Evolutionary conservation across 768 basidiomycete species (phyloP).

Genomic region (Lactarius quietus): DNA sequence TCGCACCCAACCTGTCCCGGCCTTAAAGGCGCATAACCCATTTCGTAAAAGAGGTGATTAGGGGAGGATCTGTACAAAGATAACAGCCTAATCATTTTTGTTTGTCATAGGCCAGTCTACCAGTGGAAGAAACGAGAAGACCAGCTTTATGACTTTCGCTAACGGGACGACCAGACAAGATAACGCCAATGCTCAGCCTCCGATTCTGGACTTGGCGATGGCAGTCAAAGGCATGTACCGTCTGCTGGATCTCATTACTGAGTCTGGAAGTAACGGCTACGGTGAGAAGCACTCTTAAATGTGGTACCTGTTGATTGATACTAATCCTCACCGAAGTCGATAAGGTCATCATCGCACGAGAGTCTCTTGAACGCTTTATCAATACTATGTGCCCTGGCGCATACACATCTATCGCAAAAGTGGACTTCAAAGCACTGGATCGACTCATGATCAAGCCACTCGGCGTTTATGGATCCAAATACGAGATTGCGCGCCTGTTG

Average conservation of each 20-base stretch:
- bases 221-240: neutral
- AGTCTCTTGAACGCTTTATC: slow-evolving; percentile 44
- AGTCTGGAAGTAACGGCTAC: slow-evolving; percentile 45
- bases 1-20: neutral
- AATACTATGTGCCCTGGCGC: slow-evolving; percentile 47
- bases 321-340: slow-evolving; percentile 40
- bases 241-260: slow-evolving; percentile 38
- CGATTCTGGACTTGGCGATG: neutral
- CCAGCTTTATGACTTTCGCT: neutral
- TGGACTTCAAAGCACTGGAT: slow-evolving; percentile 40
- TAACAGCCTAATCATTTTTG: neutral
- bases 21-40: neutral
- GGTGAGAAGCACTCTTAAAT: slow-evolving; percentile 35
- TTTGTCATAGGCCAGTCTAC: neutral
- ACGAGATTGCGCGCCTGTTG: slow-evolving; percentile 46
- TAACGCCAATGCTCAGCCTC: neutral
- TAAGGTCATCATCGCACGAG: slow-evolving; percentile 56
- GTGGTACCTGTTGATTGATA: neutral
- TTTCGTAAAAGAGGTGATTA: neutral
- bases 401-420: slow-evolving; percentile 39
- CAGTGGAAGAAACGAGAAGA: neutral
- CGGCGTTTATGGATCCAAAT: slow-evolving; percentile 54
- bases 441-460: slow-evolving; percentile 43
- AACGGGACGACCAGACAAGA: neutral
- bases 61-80: neutral